Percentiles rank a stretch among this genome's conserved stretches.
These are phyloP conservation scores for Ceratocystis albifundus DNA, from an alignment of 2,329 filamentous ascomycete genomes.

Conservation along the genomic window DNA sequence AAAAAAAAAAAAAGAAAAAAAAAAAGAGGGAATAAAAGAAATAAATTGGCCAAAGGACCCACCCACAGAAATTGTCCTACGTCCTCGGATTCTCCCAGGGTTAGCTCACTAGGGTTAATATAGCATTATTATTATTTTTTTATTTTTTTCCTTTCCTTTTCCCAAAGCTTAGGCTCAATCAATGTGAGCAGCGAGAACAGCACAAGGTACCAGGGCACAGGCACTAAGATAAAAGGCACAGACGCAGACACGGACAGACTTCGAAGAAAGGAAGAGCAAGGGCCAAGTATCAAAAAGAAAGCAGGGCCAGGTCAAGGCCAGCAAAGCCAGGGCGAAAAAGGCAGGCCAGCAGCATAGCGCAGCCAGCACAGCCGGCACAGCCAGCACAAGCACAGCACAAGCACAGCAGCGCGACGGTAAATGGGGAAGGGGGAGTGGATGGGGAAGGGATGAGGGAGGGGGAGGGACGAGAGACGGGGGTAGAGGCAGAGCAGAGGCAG, in stretches of 20 bases:
- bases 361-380: too few species aligned
- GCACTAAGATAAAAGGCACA: not conserved
- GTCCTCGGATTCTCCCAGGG: too few species aligned
- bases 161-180: slow-evolving; percentile 1
- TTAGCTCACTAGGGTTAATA: not conserved
- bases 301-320: too few species aligned
- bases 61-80: too few species aligned
- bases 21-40: not conserved
- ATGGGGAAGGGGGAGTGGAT: not conserved
- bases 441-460: not conserved
- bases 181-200: not conserved
- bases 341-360: too few species aligned
- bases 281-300: not conserved
- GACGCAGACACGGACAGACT: not conserved
- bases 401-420: not conserved
- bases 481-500: too few species aligned
- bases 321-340: not conserved
- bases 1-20: not conserved
- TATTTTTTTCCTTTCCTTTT: not conserved
- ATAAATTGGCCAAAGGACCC: not conserved
- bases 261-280: not conserved
- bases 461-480: too few species aligned
- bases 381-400: too few species aligned
- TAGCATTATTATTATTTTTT: too few species aligned
- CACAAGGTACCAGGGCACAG: slow-evolving; percentile 4